Evolutionary conservation across 257 asterid species (phyloP).

Genomic region (Oldenlandia corymbosa): DNA sequence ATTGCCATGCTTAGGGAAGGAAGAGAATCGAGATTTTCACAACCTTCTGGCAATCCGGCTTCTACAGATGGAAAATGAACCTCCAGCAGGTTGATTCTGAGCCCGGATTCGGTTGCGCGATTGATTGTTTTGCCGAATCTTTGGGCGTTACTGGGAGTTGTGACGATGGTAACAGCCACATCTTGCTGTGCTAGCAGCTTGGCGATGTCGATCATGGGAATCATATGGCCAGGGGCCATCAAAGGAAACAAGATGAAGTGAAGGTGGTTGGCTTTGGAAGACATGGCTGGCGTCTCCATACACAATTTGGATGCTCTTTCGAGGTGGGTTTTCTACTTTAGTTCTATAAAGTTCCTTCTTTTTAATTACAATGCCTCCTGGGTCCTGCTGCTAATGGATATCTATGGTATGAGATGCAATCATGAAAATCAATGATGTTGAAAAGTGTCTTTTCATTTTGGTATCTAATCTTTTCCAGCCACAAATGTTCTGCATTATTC

Average conservation of each 20-base stretch:
- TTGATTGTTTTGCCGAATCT: slow-evolving; percentile 24
- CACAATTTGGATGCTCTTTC: background rate
- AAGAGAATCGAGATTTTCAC: slow-evolving; percentile 43
- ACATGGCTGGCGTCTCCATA: background rate
- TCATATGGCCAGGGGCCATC: slow-evolving; percentile 54
- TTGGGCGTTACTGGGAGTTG: slow-evolving; percentile 37
- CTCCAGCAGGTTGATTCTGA: slow-evolving; percentile 22
- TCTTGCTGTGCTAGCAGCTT: slow-evolving; percentile 29
- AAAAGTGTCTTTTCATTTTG: background rate
- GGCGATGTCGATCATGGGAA: slow-evolving; percentile 51
- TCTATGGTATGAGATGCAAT: background rate
- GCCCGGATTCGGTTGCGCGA: slow-evolving; percentile 32
- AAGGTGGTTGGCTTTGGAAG: slow-evolving; percentile 1
- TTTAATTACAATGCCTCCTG: too few relatives aligned
- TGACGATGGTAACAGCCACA: slow-evolving; percentile 29
- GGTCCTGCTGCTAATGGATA: too few relatives aligned
- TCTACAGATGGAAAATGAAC: slow-evolving; percentile 35
- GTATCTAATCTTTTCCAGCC: background rate
- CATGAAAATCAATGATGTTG: background rate
- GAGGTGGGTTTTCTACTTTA: too few relatives aligned
- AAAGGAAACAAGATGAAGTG: slow-evolving; percentile 45
- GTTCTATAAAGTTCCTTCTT: background rate
- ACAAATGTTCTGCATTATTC: background rate
- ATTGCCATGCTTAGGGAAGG: slow-evolving; percentile 24
- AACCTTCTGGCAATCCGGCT: slow-evolving; percentile 45